Base-by-base conservation (phyloP, 1,284 basidiomycete genomes). In the Ganoderma leucocontextum region DNA sequence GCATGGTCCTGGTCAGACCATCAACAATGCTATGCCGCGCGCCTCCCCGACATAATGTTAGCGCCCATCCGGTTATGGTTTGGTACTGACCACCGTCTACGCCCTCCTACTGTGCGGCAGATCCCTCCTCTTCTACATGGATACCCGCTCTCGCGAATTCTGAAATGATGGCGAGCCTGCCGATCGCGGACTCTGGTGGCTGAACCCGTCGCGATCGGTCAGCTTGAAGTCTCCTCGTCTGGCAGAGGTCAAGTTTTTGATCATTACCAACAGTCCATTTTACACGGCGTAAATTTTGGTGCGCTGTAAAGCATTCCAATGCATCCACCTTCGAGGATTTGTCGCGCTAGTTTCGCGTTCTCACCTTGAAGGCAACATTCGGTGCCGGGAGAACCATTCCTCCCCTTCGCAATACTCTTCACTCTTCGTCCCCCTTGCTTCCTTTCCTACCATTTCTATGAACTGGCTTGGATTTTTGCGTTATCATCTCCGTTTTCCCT, bases 1-100 rank as follows among this genome's bases (percentile, higher is more conserved):
- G 22, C 47, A 41, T 52, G 44, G 29, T 15, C 53, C 57, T 12
- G 52, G 52, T 53, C 52, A 25, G 13, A 17, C 25, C 55, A 57
- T n/a, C 35, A 58, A 4, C 35, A 58, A 58, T 38, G 33, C 55
- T 35, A 58, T 58, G 55, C 55, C 19, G n/a, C 33, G 55, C 19
- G 35, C 19, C 35, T 58, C 25, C 9, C 55, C 55, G 55, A 35
- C 35, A 57, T 9, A 12, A 4, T 35, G 17, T 59, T 39, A 36
- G 38, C 57, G 57, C 57, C 57, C 35, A 22, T 39, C 2, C 29
- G 29, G 29, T 29, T 29, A 29, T 41, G 12, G 38, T 29, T 15
- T 5, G 22, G 22, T 41, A 13, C 33, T 55, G 29, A 29, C 19
- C 55, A 58, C 35, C 35, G 8, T 8, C 35, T 22, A 9, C 58